phyloP scores from a whole-genome alignment of 2,329 filamentous ascomycete genomes.

The Taxawa tesnikishii region DNA sequence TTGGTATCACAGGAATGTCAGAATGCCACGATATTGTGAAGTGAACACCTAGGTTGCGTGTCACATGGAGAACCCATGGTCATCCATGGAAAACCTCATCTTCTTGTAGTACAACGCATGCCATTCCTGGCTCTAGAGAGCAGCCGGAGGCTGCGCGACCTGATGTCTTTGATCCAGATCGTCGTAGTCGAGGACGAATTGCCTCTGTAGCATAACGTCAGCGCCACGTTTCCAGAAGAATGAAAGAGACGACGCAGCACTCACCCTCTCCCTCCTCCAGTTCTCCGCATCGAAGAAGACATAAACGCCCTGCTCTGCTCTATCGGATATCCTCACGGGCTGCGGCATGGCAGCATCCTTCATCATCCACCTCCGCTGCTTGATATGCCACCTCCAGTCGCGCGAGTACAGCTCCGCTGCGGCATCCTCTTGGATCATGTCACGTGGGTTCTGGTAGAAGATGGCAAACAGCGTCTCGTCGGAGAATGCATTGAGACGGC shows the following conservation, averaged over 20 bases:
- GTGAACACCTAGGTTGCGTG: too few relatives aligned
- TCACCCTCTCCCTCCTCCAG: constrained; percentile 39
- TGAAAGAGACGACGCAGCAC: constrained; percentile 8
- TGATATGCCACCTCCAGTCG: constrained; percentile 44
- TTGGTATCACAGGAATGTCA: too few relatives aligned
- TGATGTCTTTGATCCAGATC: constrained; percentile 34
- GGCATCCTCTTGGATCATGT: constrained; percentile 54
- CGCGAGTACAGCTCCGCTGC: constrained; percentile 45
- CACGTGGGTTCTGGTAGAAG: constrained; percentile 55
- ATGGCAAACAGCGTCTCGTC: constrained; percentile 56
- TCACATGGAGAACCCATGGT: too few relatives aligned
- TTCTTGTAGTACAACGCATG: too few relatives aligned
- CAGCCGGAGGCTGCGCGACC: constrained; percentile 8
- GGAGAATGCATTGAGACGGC: constrained; percentile 19
- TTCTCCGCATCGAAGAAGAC: constrained; percentile 42
- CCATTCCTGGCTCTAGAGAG: too few relatives aligned
- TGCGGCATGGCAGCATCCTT: constrained; percentile 33
- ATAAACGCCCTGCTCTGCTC: constrained; percentile 39
- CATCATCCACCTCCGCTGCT: constrained; percentile 42
- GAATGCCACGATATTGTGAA: too few relatives aligned
- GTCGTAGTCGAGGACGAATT: constrained; percentile 40
- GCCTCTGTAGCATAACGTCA: constrained; percentile 22
- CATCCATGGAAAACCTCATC: too few relatives aligned
- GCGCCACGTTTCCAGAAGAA: constrained; percentile 1
- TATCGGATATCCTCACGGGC: constrained; percentile 31